These are phyloP conservation scores for Cardiospermum halicacabum DNA, from an alignment of 345 rosid species.

Conservation along the genomic window DNA sequence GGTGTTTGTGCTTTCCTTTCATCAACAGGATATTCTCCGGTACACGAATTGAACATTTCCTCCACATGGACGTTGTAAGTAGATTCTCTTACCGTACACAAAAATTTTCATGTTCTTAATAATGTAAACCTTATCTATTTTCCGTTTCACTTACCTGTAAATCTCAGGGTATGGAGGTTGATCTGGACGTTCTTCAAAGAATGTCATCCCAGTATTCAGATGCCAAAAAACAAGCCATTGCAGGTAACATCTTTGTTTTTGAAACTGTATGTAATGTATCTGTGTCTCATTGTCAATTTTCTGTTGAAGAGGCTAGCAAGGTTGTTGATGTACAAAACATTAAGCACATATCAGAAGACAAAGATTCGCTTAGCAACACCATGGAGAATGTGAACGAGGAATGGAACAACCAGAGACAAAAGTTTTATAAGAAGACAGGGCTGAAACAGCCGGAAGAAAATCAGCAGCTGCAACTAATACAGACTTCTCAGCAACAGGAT, in stretches of 20 bases:
- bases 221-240: slow-evolving; percentile 61
- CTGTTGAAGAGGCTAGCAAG: slow-evolving; percentile 40
- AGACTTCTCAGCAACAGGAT: slow-evolving; percentile 8
- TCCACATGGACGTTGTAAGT: slow-evolving; percentile 86
- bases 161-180: slow-evolving; percentile 54
- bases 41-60: slow-evolving; percentile 49
- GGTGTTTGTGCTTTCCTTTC: slow-evolving; percentile 13
- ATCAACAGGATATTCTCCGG: slow-evolving; percentile 48
- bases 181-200: slow-evolving; percentile 40
- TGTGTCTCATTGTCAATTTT: slow-evolving; percentile 18
- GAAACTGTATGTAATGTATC: not conserved
- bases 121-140: not conserved
- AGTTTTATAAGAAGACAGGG: slow-evolving; percentile 44
- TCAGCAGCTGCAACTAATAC: slow-evolving; percentile 11
- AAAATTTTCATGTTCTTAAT: not conserved
- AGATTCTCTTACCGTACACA: too few species aligned
- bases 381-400: slow-evolving; percentile 41
- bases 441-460: slow-evolving; percentile 19
- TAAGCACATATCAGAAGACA: slow-evolving; percentile 50
- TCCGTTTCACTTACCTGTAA: not conserved
- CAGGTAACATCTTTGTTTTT: slow-evolving; percentile 38
- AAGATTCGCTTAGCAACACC: slow-evolving; percentile 38
- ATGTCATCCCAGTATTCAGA: slow-evolving; percentile 53
- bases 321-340: slow-evolving; percentile 48
- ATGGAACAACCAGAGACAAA: slow-evolving; percentile 51